Evolutionary conservation across 2,329 filamentous ascomycete genomes (phyloP), one percentile per base, ranked within the genome.

Genomic region (Epichloe elymi): DNA sequence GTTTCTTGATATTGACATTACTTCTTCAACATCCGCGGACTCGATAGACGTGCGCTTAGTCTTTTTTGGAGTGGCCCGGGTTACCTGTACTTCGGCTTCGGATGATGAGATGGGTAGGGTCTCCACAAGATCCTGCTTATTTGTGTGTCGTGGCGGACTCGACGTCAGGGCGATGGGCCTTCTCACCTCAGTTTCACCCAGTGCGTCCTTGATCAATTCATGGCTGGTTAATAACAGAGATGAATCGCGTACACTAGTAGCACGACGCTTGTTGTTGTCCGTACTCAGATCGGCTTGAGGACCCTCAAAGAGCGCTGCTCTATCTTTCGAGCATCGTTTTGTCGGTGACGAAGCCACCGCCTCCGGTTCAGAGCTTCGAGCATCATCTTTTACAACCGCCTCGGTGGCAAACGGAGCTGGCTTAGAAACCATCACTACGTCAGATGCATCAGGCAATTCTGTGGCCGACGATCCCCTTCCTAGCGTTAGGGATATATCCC

Each of bases 261-360:
- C 20, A 37, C 15, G 4, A 44, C 15, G 33, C 15, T 38, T 38
- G 14, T 44, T 38, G 8, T 38, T 55, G 46, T 51, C 53, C 37
- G 54, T 49, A 40, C 51, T 54, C 7, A 58, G 54, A 39, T 58
- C 52, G 20, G 58, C 56, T 19, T 56, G 55, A 26, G 60, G 54
- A 37, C 52, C 55, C 12, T 40, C 49, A 19, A 54, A 44, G 8
- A 59, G 54, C 40, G 58, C 54, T 17, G 52, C 46, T 33, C 56
- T 53, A 39, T 56, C 53, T 26, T 50, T 10, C 26, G 19, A 11
- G n/a, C 1, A 11, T 23, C n/a, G 23, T 2, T 17, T 17, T 4
- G 11, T 30, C 11, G 48, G 36, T 36, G 20, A 15, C 33, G 14
- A 20, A 30, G 36, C 35, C 20, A 38, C 26, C 23, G 15, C 14